These are phyloP conservation scores for Stemphylium lycopersici DNA, from an alignment of 2,329 filamentous ascomycete genomes.

Conservation along the genomic window DNA sequence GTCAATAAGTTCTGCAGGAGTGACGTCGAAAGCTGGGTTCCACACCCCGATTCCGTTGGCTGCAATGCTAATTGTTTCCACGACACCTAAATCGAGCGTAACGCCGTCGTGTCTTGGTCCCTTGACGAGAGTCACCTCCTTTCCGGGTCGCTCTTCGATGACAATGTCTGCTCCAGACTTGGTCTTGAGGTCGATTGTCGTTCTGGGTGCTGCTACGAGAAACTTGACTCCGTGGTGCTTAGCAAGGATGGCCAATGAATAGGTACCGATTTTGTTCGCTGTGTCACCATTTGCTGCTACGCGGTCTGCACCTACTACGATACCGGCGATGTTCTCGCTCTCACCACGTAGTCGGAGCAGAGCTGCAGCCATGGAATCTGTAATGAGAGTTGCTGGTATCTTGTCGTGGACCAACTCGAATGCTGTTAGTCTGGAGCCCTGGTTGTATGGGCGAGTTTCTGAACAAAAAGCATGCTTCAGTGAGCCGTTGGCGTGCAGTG, in stretches of 20 bases:
- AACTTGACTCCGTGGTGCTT: conserved; percentile 90
- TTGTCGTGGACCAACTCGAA: conserved; percentile 95
- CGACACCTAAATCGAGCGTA: conserved; percentile 65
- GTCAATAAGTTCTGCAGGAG: conserved; percentile 86
- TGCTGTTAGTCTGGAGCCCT: conserved; percentile 91
- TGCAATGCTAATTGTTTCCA: conserved; percentile 79
- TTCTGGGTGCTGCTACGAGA: conserved; percentile 91
- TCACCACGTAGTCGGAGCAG: conserved; percentile 71
- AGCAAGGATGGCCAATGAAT: conserved; percentile 88
- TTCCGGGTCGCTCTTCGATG: conserved; percentile 83
- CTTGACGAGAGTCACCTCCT: conserved; percentile 84
- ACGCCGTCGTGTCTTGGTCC: conserved; percentile 73
- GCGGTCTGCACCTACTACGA: conserved; percentile 93
- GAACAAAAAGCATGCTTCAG: conserved; percentile 92
- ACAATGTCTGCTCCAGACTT: conserved; percentile 78
- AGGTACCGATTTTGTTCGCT: conserved; percentile 98
- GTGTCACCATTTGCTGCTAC: conserved; percentile 97
- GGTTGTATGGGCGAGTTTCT: conserved; percentile 96
- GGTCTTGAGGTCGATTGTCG: conserved; percentile 87
- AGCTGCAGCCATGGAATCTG: conserved; percentile 94
- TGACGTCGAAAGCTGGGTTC: conserved; percentile 98
- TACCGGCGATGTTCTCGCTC: conserved; percentile 74
- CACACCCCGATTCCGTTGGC: conserved; percentile 80
- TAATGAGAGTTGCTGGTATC: conserved; percentile 89
- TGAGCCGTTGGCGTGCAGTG: conserved; percentile 68